phyloP scores from a whole-genome alignment of 2,329 filamentous ascomycete genomes.

The Geosmithia morbida region DNA sequence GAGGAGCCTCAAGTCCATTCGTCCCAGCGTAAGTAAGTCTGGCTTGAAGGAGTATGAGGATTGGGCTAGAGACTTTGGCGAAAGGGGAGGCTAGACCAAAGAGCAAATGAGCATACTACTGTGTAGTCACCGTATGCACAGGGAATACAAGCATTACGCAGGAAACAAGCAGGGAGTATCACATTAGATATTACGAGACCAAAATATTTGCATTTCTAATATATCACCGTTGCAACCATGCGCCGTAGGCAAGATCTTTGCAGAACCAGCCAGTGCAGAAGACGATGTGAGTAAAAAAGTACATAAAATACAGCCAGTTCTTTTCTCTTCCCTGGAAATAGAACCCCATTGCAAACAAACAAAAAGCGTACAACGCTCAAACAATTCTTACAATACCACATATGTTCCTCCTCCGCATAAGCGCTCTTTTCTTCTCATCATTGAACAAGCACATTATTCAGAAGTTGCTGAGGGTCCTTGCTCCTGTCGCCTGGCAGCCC shows the following conservation, averaged over 20 bases:
- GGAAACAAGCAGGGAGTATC: not conserved
- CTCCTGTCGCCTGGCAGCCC: slow-evolving; percentile 12
- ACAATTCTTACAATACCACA: not conserved
- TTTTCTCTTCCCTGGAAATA: not conserved
- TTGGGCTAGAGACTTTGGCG: slow-evolving; percentile 88
- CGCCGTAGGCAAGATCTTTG: not conserved
- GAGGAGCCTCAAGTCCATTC: slow-evolving; percentile 68
- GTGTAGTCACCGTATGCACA: not conserved
- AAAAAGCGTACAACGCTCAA: not conserved
- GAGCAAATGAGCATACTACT: not conserved
- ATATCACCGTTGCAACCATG: not conserved
- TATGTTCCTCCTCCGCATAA: not conserved
- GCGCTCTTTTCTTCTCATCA: not conserved
- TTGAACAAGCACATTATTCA: not conserved
- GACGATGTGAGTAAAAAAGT: not conserved
- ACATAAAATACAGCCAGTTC: not conserved
- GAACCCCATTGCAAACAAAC: not conserved
- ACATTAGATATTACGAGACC: not conserved
- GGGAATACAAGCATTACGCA: not conserved
- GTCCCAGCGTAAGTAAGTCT: slow-evolving; percentile 76
- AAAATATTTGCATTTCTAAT: not conserved
- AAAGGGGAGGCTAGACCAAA: slow-evolving; percentile 56
- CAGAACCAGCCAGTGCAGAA: not conserved
- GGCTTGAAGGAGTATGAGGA: slow-evolving; percentile 84
- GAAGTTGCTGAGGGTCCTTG: not conserved